These are phyloP conservation scores for Quercus lobata DNA, from an alignment of 331 rosid genomes.

Conservation along the genomic window DNA sequence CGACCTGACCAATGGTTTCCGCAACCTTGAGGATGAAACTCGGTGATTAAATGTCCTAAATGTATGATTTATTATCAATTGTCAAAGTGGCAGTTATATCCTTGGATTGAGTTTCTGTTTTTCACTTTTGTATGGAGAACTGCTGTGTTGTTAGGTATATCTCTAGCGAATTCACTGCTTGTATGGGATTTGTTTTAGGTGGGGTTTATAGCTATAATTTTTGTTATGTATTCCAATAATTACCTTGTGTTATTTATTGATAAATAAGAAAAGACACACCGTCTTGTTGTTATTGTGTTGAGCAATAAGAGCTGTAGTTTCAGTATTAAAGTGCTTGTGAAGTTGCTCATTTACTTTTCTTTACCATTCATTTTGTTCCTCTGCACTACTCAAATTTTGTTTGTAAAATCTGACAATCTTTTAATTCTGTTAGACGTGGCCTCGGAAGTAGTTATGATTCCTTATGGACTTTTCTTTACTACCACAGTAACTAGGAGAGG, in stretches of 20 bases:
- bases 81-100: slow-evolving; percentile 23
- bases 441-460: too few relatives aligned
- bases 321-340: slow-evolving; percentile 17
- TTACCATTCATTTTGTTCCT: too few relatives aligned
- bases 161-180: slow-evolving; percentile 31
- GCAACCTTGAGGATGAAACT: slow-evolving; percentile 93
- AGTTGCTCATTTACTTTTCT: too few relatives aligned
- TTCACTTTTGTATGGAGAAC: slow-evolving; percentile 22
- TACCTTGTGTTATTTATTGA: slow-evolving; percentile 16
- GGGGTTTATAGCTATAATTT: slow-evolving; percentile 32
- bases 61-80: slow-evolving; percentile 10
- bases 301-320: slow-evolving; percentile 37
- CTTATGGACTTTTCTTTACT: too few relatives aligned
- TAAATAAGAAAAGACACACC: slow-evolving; percentile 42
- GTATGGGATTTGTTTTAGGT: slow-evolving; percentile 37
- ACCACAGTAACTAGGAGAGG: too few relatives aligned
- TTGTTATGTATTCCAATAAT: slow-evolving; percentile 23
- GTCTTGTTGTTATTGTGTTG: slow-evolving; percentile 38
- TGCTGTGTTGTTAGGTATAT: slow-evolving; percentile 24
- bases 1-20: slow-evolving; percentile 87
- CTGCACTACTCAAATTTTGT: too few relatives aligned
- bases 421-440: too few relatives aligned
- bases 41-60: slow-evolving; percentile 46
- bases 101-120: slow-evolving; percentile 5
- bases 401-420: too few relatives aligned